A percentile compares a stretch with the other conserved stretches of the same genome.
Evolutionary conservation across 2,329 filamentous ascomycete genomes (phyloP).

Genomic region (Colletotrichum endophyticum): DNA sequence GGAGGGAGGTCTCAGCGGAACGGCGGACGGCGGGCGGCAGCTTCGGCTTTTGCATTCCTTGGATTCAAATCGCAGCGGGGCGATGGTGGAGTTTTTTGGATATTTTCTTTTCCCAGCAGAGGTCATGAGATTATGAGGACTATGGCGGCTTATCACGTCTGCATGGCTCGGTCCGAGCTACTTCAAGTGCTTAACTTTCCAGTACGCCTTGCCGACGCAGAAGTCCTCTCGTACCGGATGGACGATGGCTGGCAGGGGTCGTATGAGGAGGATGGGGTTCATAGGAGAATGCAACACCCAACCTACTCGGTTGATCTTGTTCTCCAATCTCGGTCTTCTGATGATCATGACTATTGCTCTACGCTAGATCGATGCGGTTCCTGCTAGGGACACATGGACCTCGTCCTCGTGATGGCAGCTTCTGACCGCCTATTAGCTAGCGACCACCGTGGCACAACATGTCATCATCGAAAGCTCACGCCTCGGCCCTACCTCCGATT

Average conservation of each 20-base stretch:
- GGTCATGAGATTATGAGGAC: constrained; percentile 2
- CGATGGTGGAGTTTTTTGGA: constrained; percentile 7
- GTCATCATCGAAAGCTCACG: not conserved
- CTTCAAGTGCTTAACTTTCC: not conserved
- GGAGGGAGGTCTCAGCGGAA: not conserved
- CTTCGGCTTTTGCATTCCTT: not conserved
- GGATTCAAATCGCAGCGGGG: not conserved
- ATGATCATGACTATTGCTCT: not conserved
- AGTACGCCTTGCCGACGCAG: not conserved
- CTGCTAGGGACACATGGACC: not conserved
- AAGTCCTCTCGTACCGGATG: not conserved
- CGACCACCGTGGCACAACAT: not conserved
- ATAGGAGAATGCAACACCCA: not conserved
- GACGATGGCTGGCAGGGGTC: not conserved
- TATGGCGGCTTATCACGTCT: not conserved
- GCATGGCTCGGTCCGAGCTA: not conserved
- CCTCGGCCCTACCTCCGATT: not conserved
- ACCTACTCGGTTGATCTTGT: not conserved
- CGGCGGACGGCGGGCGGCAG: not conserved
- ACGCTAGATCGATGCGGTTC: not conserved
- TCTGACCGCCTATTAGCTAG: not conserved
- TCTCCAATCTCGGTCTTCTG: not conserved
- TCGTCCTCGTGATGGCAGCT: not conserved
- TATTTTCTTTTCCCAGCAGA: not conserved
- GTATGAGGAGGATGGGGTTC: not conserved